phyloP scores from a whole-genome alignment of 2,329 filamentous ascomycete genomes.

The Fusarium dimerum region DNA sequence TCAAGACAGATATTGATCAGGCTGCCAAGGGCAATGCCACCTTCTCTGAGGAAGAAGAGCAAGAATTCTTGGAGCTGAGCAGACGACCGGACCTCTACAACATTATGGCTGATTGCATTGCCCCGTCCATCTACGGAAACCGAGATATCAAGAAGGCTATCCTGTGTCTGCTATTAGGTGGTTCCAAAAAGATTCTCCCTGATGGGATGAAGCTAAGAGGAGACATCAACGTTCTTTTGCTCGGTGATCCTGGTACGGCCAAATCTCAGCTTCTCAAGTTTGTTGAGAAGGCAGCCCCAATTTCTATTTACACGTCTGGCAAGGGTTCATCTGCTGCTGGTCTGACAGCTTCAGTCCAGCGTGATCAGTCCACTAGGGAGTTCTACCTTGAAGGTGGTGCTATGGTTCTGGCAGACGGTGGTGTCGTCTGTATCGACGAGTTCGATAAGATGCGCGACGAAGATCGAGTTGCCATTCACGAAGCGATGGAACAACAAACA shows the following conservation, averaged over 20 bases:
- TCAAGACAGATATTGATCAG: constrained; percentile 87
- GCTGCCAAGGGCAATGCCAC: constrained; percentile 80
- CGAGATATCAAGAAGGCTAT: constrained; percentile 97
- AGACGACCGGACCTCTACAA: constrained; percentile 90
- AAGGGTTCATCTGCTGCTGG: constrained; percentile 97
- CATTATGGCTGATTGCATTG: constrained; percentile 87
- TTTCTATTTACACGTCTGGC: constrained; percentile 97
- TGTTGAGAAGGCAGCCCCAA: constrained; percentile 92
- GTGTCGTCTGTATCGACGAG: constrained; percentile 97
- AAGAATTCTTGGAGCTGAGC: constrained; percentile 92
- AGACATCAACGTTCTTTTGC: constrained; percentile 94
- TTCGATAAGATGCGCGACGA: constrained; percentile 99
- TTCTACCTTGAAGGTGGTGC: constrained; percentile 98
- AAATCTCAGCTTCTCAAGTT: constrained; percentile 98
- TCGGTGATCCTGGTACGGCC: constrained; percentile 96
- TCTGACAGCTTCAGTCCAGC: constrained; percentile 94
- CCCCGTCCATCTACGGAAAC: constrained; percentile 96
- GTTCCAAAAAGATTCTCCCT: constrained; percentile 95
- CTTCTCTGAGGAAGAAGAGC: constrained; percentile 94
- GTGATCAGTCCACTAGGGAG: constrained; percentile 87
- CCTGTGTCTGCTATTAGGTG: constrained; percentile 87
- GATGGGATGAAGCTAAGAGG: constrained; percentile 97
- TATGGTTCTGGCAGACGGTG: constrained; percentile 96
- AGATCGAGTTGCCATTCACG: constrained; percentile 95
- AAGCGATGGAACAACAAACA: constrained; percentile 99